A percentile compares a stretch with the other conserved stretches of the same genome.
These are phyloP conservation scores for Candida loeiensis DNA, from an alignment of 805 yeast species.

Conservation along the genomic window DNA sequence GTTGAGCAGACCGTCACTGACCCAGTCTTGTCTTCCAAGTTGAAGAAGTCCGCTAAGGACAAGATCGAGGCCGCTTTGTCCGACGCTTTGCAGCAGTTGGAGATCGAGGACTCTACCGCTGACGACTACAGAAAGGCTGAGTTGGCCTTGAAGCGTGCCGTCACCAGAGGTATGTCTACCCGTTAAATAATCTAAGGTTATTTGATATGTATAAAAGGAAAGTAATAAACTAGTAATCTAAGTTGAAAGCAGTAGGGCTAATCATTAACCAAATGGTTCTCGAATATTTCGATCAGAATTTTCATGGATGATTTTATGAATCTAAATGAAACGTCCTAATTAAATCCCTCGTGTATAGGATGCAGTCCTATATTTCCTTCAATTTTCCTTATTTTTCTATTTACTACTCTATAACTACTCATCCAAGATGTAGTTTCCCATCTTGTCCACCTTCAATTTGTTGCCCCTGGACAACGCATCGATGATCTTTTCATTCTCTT, in stretches of 20 bases:
- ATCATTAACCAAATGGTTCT: background rate
- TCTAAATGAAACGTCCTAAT: too few relatives aligned
- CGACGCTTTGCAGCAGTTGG: conserved; percentile 96
- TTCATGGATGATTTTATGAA: background rate
- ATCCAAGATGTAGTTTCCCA: conserved; percentile 77
- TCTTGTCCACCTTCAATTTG: conserved; percentile 72
- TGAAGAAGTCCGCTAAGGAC: conserved; percentile 96
- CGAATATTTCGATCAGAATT: too few relatives aligned
- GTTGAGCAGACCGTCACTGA: conserved; percentile 96
- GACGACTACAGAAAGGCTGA: conserved; percentile 99
- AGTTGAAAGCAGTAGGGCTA: background rate
- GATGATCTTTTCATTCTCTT: conserved; percentile 55
- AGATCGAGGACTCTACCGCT: conserved; percentile 92
- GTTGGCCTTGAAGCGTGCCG: conserved; percentile 98
- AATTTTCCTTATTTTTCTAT: background rate
- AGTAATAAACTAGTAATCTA: conserved; percentile 5
- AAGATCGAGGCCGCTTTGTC: conserved; percentile 97
- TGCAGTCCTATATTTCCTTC: too few relatives aligned
- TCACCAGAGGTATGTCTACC: conserved; percentile 98
- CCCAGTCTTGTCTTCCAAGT: conserved; percentile 96
- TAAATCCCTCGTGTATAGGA: too few relatives aligned
- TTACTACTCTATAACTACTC: conserved; percentile 15
- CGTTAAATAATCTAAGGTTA: conserved; percentile 50
- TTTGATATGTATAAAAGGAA: conserved; percentile 10
- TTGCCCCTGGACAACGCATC: conserved; percentile 65